Evolutionary conservation across 306 rosid species (phyloP), one percentile per base, ranked within the genome.

Genomic region (Leucaena leucocephala): DNA sequence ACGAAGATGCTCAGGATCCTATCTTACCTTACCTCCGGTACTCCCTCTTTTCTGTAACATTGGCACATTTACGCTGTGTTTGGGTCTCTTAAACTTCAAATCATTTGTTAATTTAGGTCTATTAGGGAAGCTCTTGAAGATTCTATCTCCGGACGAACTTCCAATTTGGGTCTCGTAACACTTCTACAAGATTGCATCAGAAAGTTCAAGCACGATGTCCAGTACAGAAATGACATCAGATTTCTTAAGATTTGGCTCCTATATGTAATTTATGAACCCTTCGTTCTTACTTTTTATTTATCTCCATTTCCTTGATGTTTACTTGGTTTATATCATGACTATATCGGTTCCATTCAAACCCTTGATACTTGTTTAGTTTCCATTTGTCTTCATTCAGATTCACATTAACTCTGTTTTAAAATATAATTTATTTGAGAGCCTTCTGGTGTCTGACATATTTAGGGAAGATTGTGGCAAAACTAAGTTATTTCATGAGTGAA

Each of bases 181-280:
- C 86, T 88, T 61, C 76, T 88, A n/a, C 65, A 78, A 5, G 90
- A 88, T 73, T 90, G 94, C 81, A 79, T 86, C 59, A n/a, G 34
- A 13, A 78, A 38, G 14, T 90, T 86, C 82, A 84, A 80, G 85
- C 78, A 79, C 78, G 40, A 52, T 42, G 81, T 8, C 44, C 86
- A 33, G 44, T 90, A 90, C 89, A 84, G 80, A 46, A 74, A 85
- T 65, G 94, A 88, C 84, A 43, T 75, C 74, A 78, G 94, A 85
- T 90, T 90, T 75, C 89, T 90, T 65, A 86, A 85, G 88, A 83
- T 90, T 71, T 88, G 94, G 89, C 80, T 88, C 80, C 84, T 90
- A 65, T 85, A 86, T 81, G 94, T 88, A 75, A 19, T 59, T 49
- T 48, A 35, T 36, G 14, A 35, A 36, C 27, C 42, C 13, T 66